Evolutionary conservation across 768 basidiomycete genomes (phyloP), one percentile per base, ranked within the genome.

Genomic region (Mycena alexandri): DNA sequence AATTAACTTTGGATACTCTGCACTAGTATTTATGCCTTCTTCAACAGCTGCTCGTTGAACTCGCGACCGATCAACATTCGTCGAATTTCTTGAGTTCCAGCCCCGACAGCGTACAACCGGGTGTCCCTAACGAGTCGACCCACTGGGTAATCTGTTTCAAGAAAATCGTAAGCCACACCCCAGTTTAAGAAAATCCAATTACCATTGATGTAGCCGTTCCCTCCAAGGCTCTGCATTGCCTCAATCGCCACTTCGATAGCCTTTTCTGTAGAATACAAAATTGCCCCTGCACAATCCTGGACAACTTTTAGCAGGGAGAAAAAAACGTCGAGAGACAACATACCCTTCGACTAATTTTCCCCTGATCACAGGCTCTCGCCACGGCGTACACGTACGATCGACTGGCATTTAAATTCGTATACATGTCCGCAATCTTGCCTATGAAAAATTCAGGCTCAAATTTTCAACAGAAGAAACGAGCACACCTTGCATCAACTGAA

Each of bases 161-260:
- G 55, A 13, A 55, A 48, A n/a, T 58, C 17, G 42, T 59, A 21
- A 57, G 43, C 38, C 71, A 57, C 58, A 21, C 48, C 50, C 42
- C 24, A 5, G 17, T 16, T 43, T 25, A 19, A 34, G 54, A n/a
- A 22, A 41, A 46, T n/a, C 7, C 24, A 57, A 34, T 70, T 59
- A 92, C 94, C 94, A 70, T 97, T 97, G 78, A 96, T 96, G 77
- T 97, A 98, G 14, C 96, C 96, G 75, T 98, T 98, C 9, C 96
- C 96, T 55, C 96, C 95, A 47, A 97, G 83, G 74, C 94, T 96
- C 73, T 97, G 96, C 91, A 95, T 95, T 11, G 89, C 93, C 75
- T 96, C 95, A 73, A 94, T 80, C 5, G 95, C 90, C 14, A 98
- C 94, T 77, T 98, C 94, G 24, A 97, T 90, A 25, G 95, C 93